These are phyloP conservation scores for Monascus purpureus DNA, from an alignment of 495 filamentous ascomycete species.

Conservation along the genomic window DNA sequence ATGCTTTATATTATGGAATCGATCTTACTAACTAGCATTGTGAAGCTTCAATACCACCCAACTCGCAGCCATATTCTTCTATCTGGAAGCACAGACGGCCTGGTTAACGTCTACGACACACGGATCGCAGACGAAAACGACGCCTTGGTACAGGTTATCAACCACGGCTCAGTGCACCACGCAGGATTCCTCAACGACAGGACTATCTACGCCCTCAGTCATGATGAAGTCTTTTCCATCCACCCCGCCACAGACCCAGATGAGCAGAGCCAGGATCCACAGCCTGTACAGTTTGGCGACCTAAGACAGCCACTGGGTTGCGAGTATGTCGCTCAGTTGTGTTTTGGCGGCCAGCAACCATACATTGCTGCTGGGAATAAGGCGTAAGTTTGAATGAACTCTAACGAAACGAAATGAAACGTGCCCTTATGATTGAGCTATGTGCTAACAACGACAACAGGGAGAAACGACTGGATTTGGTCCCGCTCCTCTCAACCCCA, in stretches of 20 bases:
- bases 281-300: constrained; percentile 57
- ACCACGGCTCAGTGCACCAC: constrained; percentile 77
- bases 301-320: constrained; percentile 54
- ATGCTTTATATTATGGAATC: too few relatives aligned
- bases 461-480: constrained; percentile 49
- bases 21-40: too few relatives aligned
- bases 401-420: too few relatives aligned
- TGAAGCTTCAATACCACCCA: constrained; percentile 60
- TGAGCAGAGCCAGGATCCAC: constrained; percentile 33
- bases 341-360: constrained; percentile 35
- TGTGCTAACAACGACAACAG: too few relatives aligned
- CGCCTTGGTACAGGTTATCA: constrained; percentile 71
- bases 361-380: constrained; percentile 32
- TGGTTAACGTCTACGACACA: constrained; percentile 75
- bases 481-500: constrained; percentile 43
- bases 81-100: constrained; percentile 83
- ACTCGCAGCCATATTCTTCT: constrained; percentile 48
- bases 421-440: too few relatives aligned
- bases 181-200: constrained; percentile 61
- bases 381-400: constrained; percentile 23
- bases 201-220: constrained; percentile 60
- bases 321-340: constrained; percentile 71
- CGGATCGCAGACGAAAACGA: constrained; percentile 70
- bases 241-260: constrained; percentile 52
- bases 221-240: constrained; percentile 69